Evolutionary conservation across 2,329 filamentous ascomycete genomes (phyloP).

Genomic region (Trichoderma sp.): DNA sequence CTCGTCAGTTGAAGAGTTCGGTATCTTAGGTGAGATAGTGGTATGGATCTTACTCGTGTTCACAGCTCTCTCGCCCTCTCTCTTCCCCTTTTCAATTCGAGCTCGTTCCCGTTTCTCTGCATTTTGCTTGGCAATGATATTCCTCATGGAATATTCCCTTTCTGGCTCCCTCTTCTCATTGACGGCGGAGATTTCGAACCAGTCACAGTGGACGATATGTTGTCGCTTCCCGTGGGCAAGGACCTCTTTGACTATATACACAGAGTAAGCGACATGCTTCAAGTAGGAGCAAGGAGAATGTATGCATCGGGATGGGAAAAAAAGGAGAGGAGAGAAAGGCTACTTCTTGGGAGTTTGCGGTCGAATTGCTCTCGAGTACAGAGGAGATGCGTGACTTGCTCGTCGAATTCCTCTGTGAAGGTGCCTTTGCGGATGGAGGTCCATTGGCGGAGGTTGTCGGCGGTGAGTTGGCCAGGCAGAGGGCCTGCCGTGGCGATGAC

Average conservation of each 20-base stretch:
- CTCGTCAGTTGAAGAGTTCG: not conserved
- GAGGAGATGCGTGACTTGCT: slow-evolving; percentile 70
- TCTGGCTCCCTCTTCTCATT: slow-evolving; percentile 34
- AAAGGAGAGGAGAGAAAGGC: not conserved
- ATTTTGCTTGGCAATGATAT: slow-evolving; percentile 31
- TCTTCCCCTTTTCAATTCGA: slow-evolving; percentile 39
- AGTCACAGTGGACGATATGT: slow-evolving; percentile 49
- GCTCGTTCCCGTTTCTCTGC: slow-evolving; percentile 34
- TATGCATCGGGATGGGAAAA: not conserved
- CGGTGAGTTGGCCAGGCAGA: slow-evolving; percentile 48
- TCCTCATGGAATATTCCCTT: slow-evolving; percentile 43
- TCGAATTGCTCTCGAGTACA: slow-evolving; percentile 62
- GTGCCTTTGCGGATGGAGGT: slow-evolving; percentile 59
- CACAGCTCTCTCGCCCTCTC: slow-evolving; percentile 43
- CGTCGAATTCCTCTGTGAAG: slow-evolving; percentile 51
- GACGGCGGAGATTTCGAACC: slow-evolving; percentile 49
- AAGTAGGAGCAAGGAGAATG: not conserved
- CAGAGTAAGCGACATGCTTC: not conserved
- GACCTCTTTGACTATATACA: slow-evolving; percentile 37
- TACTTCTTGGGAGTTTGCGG: slow-evolving; percentile 39
- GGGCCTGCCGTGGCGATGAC: slow-evolving; percentile 59
- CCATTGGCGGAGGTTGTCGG: slow-evolving; percentile 64
- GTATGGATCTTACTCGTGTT: slow-evolving; percentile 46
- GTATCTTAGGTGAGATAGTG: not conserved
- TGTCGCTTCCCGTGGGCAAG: slow-evolving; percentile 36